phyloP scores from a whole-genome alignment of 495 filamentous ascomycete species.

The Parathielavia hyrcaniae region DNA sequence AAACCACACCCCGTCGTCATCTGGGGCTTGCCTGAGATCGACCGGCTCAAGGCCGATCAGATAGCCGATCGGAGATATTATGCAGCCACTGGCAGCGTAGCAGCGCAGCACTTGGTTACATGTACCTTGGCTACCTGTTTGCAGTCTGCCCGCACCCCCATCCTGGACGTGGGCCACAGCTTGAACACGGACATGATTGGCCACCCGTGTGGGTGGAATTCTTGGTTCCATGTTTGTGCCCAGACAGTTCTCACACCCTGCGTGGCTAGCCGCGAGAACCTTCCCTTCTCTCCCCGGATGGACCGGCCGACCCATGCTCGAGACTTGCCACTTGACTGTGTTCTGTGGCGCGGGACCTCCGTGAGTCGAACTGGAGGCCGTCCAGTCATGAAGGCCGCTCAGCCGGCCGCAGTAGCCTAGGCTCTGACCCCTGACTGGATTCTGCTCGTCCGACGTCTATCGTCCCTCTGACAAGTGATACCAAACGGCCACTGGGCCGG shows the following conservation, averaged over 20 bases:
- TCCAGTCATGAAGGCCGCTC: background rate
- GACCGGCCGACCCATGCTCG: background rate
- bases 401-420: background rate
- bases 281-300: background rate
- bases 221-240: conserved; percentile 13
- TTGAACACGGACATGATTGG: conserved; percentile 13
- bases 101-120: too few relatives aligned
- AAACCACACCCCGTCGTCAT: conserved; percentile 13
- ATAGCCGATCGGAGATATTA: conserved; percentile 15
- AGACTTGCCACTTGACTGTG: conserved; percentile 10
- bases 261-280: conserved; percentile 18
- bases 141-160: background rate
- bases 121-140: too few relatives aligned
- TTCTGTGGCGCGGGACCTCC: background rate
- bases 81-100: background rate
- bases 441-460: background rate
- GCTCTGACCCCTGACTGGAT: background rate
- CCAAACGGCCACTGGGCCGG: background rate
- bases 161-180: background rate
- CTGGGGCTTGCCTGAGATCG: conserved; percentile 9
- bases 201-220: conserved; percentile 8
- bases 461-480: background rate
- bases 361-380: background rate
- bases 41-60: background rate
- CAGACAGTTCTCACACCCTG: conserved; percentile 11